Percentiles rank a stretch among this genome's conserved stretches.
These are phyloP conservation scores for Tuber indicum DNA, from an alignment of 495 filamentous ascomycete genomes.

Conservation along the genomic window DNA sequence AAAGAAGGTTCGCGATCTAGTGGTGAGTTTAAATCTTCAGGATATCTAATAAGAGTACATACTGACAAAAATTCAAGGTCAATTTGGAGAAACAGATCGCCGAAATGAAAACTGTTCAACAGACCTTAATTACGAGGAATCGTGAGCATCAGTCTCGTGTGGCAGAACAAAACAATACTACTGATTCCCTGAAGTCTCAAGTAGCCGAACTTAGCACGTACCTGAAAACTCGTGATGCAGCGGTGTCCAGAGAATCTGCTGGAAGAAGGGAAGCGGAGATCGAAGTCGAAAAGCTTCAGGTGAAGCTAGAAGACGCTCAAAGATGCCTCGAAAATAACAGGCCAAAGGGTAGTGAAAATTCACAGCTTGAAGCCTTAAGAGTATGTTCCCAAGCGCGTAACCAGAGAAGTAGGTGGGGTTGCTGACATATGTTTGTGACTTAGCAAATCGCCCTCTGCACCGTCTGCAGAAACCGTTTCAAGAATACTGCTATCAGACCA, in stretches of 20 bases:
- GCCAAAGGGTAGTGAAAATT: slow-evolving; percentile 39
- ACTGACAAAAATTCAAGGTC: slow-evolving; percentile 55
- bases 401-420: neutral
- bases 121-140: slow-evolving; percentile 58
- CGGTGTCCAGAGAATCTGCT: slow-evolving; percentile 42
- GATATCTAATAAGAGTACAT: slow-evolving; percentile 43
- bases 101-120: slow-evolving; percentile 69
- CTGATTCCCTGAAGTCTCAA: slow-evolving; percentile 69
- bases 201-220: slow-evolving; percentile 65
- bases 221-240: slow-evolving; percentile 65
- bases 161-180: slow-evolving; percentile 59
- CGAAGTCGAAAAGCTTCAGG: slow-evolving; percentile 40
- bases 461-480: slow-evolving; percentile 83
- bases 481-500: slow-evolving; percentile 82
- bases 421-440: slow-evolving; percentile 36
- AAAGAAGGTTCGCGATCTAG: slow-evolving; percentile 41
- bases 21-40: slow-evolving; percentile 28
- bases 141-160: slow-evolving; percentile 63
- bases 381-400: slow-evolving; percentile 17
- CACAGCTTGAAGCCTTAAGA: slow-evolving; percentile 40
- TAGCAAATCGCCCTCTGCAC: slow-evolving; percentile 83
- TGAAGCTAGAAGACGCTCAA: slow-evolving; percentile 40
- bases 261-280: slow-evolving; percentile 41
- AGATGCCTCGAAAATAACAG: slow-evolving; percentile 39
- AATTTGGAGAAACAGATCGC: slow-evolving; percentile 85